phyloP scores from a whole-genome alignment of 208 protist genomes.

The Baffinella frigidus region DNA sequence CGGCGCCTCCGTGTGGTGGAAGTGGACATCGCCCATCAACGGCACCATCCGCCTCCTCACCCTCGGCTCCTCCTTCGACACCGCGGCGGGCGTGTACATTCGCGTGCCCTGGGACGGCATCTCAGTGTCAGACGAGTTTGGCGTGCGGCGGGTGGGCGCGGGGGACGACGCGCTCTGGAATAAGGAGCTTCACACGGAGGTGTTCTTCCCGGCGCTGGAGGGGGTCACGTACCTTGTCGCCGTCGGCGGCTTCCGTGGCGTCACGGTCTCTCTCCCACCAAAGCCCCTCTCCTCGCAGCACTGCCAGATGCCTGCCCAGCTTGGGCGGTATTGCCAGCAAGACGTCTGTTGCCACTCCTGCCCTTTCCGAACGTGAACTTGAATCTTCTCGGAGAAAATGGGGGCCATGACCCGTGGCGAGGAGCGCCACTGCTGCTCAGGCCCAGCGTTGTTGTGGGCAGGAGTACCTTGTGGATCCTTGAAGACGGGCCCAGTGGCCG shows the following conservation, averaged over 20 bases:
- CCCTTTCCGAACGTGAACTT: no score
- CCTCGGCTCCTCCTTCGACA: conserved; percentile 8
- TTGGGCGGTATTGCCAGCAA: neutral
- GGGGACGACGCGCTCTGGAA: conserved; percentile 48
- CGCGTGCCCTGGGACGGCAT: conserved; percentile 19
- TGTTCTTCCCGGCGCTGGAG: neutral
- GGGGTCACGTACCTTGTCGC: conserved; percentile 22
- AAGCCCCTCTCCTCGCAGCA: neutral
- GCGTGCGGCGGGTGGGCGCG: neutral
- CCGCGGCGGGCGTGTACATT: conserved; percentile 8
- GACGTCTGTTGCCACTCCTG: neutral
- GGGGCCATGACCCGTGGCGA: no score
- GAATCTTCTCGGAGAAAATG: no score
- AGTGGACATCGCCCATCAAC: conserved; percentile 37
- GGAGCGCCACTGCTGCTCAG: no score
- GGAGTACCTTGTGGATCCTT: no score
- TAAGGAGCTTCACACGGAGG: neutral
- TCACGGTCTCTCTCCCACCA: neutral
- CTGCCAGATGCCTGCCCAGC: neutral
- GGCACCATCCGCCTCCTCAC: conserved; percentile 20
- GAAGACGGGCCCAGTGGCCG: no score
- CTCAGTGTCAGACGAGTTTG: conserved; percentile 13
- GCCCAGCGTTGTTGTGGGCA: no score
- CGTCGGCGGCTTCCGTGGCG: conserved; percentile 32
- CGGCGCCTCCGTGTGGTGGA: conserved; percentile 25